phyloP scores from a whole-genome alignment of 495 filamentous ascomycete genomes.

The Podospora appendiculata region DNA sequence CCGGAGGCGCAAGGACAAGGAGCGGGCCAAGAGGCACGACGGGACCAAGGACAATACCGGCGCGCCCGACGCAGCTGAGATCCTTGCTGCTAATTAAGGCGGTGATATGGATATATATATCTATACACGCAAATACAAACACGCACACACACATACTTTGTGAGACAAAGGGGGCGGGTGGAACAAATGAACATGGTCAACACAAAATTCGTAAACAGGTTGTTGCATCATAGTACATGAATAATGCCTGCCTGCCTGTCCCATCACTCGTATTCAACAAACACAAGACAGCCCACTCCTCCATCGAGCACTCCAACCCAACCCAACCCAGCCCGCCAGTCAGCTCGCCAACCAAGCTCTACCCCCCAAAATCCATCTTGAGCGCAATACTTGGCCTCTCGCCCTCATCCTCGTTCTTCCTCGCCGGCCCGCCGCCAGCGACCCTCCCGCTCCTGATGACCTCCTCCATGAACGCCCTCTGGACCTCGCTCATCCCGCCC shows the following conservation, averaged over 20 bases:
- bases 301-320: too few species aligned
- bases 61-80: constrained; percentile 35
- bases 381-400: constrained; percentile 78
- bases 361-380: constrained; percentile 76
- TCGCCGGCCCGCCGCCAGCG: constrained; percentile 7
- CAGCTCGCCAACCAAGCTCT: too few species aligned
- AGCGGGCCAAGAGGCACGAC: constrained; percentile 24
- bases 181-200: too few species aligned
- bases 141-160: too few species aligned
- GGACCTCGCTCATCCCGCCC: constrained; percentile 56
- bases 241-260: too few species aligned
- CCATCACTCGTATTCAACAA: too few species aligned
- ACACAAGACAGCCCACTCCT: too few species aligned
- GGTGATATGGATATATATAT: not conserved
- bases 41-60: constrained; percentile 30
- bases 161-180: too few species aligned
- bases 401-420: constrained; percentile 35
- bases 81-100: constrained; percentile 35
- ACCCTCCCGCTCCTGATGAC: constrained; percentile 58
- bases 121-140: not conserved
- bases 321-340: too few species aligned
- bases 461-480: constrained; percentile 74
- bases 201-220: too few species aligned
- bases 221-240: too few species aligned
- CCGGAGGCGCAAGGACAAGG: constrained; percentile 19